A percentile compares a stretch with the other conserved stretches of the same genome.
These are phyloP conservation scores for Barbarea vulgaris DNA, from an alignment of 345 rosid species.

Conservation along the genomic window DNA sequence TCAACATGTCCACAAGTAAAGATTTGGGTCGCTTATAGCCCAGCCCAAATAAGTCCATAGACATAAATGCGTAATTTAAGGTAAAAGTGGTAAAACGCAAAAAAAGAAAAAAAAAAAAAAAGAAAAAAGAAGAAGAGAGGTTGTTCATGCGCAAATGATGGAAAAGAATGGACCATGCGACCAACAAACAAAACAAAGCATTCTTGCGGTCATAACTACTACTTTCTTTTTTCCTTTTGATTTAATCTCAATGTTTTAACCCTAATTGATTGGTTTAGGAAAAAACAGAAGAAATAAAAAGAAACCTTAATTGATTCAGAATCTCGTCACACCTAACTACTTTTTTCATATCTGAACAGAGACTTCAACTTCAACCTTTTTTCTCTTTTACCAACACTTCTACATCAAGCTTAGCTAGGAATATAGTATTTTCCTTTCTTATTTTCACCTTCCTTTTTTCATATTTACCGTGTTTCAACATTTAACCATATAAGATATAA, in stretches of 20 bases:
- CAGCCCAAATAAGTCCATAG: not conserved
- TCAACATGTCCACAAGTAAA: not conserved
- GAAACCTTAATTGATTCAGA: conserved; percentile 7
- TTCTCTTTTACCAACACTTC: conserved; percentile 18
- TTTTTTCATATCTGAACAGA: conserved; percentile 17
- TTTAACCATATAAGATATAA: not conserved
- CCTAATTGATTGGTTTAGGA: conserved; percentile 23
- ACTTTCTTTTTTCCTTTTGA: conserved; percentile 3
- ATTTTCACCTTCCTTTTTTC: not conserved
- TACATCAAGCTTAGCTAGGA: conserved; percentile 20
- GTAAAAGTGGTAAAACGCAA: not conserved
- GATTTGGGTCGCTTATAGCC: not conserved
- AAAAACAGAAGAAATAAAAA: conserved; percentile 5
- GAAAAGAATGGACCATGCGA: conserved; percentile 29
- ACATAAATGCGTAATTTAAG: conserved; percentile 27
- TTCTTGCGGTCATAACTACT: conserved; percentile 29
- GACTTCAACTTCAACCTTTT: conserved; percentile 21
- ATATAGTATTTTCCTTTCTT: not conserved
- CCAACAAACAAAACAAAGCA: conserved; percentile 37
- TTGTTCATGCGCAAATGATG: conserved; percentile 41
- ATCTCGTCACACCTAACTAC: conserved; percentile 18
- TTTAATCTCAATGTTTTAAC: conserved; percentile 25
- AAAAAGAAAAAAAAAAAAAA: not conserved
- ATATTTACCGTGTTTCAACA: not conserved
- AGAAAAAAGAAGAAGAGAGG: conserved; percentile 4